Conservation (phyloP, 306 rosid genomes). For the Betula pendula region DNA sequence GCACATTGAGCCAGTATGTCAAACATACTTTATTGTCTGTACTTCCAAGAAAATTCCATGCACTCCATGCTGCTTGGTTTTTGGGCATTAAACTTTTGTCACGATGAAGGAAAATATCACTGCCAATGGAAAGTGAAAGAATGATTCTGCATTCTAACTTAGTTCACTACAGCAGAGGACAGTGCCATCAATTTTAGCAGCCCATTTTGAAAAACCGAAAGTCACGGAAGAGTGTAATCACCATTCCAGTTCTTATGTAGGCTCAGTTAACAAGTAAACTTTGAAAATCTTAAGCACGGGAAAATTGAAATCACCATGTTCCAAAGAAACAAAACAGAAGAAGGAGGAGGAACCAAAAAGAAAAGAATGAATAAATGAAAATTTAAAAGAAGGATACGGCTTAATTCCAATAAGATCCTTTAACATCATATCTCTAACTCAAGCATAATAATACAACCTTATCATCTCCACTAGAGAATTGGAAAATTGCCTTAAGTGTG, state of each 20-base stretch:
- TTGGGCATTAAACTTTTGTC: slow-evolving; percentile 87
- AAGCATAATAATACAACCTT: too few species aligned
- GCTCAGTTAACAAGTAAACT: not conserved
- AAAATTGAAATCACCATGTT: not conserved
- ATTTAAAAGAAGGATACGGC: not conserved
- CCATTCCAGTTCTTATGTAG: not conserved
- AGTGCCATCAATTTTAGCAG: slow-evolving; percentile 16
- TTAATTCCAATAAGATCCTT: not conserved
- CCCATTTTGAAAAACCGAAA: not conserved
- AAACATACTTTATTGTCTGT: slow-evolving; percentile 60
- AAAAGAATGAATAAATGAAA: not conserved
- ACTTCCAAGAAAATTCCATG: slow-evolving; percentile 91
- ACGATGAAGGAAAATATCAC: slow-evolving; percentile 90
- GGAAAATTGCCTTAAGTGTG: not conserved
- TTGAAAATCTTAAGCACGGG: not conserved
- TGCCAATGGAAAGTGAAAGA: slow-evolving; percentile 60
- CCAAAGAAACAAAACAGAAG: too few species aligned
- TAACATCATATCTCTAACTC: not conserved
- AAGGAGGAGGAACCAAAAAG: not conserved
- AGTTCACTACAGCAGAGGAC: slow-evolving; percentile 19
- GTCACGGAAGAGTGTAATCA: not conserved
- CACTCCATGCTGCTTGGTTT: slow-evolving; percentile 96
- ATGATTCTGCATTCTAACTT: slow-evolving; percentile 38
- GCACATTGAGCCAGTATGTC: slow-evolving; percentile 93
- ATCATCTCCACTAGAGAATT: too few species aligned